Evolutionary conservation across 805 yeast species (phyloP), one percentile per base, ranked within the genome.

Genomic region (Candida nitratophila): DNA sequence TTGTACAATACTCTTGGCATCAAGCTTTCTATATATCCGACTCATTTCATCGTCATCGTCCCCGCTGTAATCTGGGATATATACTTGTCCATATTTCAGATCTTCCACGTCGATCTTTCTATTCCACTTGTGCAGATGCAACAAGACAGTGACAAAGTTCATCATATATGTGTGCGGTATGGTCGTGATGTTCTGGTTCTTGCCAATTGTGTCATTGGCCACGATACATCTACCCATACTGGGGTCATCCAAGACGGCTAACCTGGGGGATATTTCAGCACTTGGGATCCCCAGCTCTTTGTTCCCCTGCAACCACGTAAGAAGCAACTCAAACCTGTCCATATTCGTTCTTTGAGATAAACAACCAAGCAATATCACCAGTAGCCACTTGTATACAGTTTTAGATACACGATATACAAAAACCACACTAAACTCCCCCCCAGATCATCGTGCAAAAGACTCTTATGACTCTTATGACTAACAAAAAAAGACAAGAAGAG

Each of bases 201-300:
- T 50, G 4, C 47, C 50, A n/a, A 87, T 54, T 2, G 45, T 41
- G 0, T 56, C 55, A 3, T 19, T 44, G 19, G 83, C 72, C 51
- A 72, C 64, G 22, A 87, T 70, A 45, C 87, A 86, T 57, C 89
- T 72, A 16, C 96, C 96, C 15, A 77, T 65, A 10, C 61, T 65
- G 1, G 53, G 51, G 12, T 71, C 65, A 27, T 74, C 72, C 12
- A 52, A 56, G 8, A 81, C 70, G 2, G 52, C 52, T 7, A 79
- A 55, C 31, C 65, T 69, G 0, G 66, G 53, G 2, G 77, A 67
- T 3, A 80, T 57, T 22, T 39, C 40, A 29, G 68, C 29, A 4
- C 20, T 14, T 1, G 57, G 54, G 2, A 31, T 30, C 2, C 32
- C 35, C 4, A 17, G 29, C 6, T 30, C 27, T 9, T 27, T 3